Conservation (phyloP, 2,329 filamentous ascomycete species). For the Pyrenochaeta sp. region DNA sequence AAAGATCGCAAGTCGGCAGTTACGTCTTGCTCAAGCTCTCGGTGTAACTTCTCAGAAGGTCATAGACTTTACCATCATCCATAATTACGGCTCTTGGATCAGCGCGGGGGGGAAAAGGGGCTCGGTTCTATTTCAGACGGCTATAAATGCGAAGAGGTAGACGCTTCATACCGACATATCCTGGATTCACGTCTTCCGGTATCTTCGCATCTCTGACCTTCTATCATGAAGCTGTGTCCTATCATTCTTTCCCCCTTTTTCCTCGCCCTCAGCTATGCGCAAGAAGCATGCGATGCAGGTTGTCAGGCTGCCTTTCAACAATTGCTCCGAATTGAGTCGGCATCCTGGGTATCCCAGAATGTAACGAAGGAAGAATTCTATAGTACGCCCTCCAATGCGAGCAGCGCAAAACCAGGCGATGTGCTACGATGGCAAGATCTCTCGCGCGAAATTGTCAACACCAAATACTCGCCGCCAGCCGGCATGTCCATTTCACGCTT, state of each 20-base stretch:
- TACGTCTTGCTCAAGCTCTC: no score
- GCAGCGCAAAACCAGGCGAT: slow-evolving; percentile 22
- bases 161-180: no score
- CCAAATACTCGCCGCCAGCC: slow-evolving; percentile 20
- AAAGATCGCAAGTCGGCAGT: background rate
- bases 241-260: background rate
- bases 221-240: background rate
- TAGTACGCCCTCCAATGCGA: slow-evolving; percentile 22
- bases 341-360: background rate
- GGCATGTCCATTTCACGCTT: slow-evolving; percentile 29
- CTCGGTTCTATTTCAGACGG: no score
- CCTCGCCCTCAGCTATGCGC: background rate
- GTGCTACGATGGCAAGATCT: slow-evolving; percentile 28
- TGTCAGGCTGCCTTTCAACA: background rate
- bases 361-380: slow-evolving; percentile 18
- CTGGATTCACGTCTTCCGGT: no score
- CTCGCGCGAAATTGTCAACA: slow-evolving; percentile 18
- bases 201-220: background rate
- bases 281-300: background rate
- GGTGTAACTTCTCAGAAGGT: no score
- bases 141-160: no score
- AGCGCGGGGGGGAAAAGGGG: no score
- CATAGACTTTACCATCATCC: no score
- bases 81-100: no score
- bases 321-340: background rate